Evolutionary conservation across 2,329 filamentous ascomycete genomes (phyloP), one percentile per base, ranked within the genome.

Genomic region (Epichloe typhina): DNA sequence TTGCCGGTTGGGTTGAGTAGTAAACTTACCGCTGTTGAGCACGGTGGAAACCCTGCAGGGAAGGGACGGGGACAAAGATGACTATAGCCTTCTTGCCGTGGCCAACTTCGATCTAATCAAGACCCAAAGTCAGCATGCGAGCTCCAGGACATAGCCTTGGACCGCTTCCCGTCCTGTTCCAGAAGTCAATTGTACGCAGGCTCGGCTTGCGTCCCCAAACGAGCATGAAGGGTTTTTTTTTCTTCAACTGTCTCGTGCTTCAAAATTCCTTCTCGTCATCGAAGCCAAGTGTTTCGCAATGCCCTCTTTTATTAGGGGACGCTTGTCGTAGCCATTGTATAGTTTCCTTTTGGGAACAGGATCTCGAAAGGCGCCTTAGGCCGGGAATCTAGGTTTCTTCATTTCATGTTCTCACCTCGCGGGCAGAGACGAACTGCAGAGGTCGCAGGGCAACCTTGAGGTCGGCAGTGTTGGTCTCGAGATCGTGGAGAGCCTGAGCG

Each of bases 71-170:
- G 82, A 98, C 93, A 87, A 98, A 98, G 87, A 98, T 95, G 82
- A 95, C 91, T 80, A 98, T 93, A 72, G 93, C 93, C 86, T 97
- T 98, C 84, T 95, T 95, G 84, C 93, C 93, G 82, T 97, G 90
- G 81, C 93, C 93, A 79, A 97, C 91, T 82, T 98, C 93, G 82
- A 98, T 93, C 93, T 98, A 77, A 67, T 72, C 60, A 58, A 79
- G 77, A 82, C 74, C 72, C 61, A 74, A 77, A 83, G 77, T 84
- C 80, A 84, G 81, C 81, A 80, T 82, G 80, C 81, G 80, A 84
- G 77, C 80, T 84, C 80, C 80, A 82, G 77, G 78, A 79, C 67
- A 68, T 72, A 73, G 74, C 76, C 77, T 75, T 83, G 80, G 80
- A 83, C 80, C 80, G 80, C 80, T 83, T 82, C 80, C 81, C 81